Evolutionary conservation across 139 green algal genomes (phyloP).

Genomic region (Chlamydomonas schloesseri): DNA sequence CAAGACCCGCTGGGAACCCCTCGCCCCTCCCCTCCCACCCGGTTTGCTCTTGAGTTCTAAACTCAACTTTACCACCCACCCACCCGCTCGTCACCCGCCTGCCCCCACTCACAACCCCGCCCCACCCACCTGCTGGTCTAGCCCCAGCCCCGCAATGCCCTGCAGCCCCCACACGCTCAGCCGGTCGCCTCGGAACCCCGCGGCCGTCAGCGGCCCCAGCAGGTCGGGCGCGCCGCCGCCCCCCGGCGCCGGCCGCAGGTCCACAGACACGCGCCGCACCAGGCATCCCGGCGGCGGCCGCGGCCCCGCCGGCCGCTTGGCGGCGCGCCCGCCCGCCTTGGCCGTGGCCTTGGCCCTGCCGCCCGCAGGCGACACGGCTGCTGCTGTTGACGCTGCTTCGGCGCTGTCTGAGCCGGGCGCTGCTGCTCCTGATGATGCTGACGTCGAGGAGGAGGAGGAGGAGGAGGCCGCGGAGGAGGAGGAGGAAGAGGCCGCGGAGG

Average conservation of each 20-base stretch:
- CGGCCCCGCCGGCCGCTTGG: background rate
- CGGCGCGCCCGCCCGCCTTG: constrained; percentile 32
- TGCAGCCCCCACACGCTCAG: constrained; percentile 76
- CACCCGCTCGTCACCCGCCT: no score
- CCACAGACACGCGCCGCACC: constrained; percentile 64
- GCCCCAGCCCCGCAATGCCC: constrained; percentile 44
- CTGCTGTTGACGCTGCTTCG: no score
- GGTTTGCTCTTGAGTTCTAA: no score
- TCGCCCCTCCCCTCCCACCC: no score
- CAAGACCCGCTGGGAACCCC: no score
- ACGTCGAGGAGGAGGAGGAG: background rate
- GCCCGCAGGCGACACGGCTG: constrained; percentile 21
- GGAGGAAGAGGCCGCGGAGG: no score
- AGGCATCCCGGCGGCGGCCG: constrained; percentile 72
- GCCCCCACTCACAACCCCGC: background rate
- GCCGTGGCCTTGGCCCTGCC: constrained; percentile 36
- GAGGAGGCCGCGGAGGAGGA: no score
- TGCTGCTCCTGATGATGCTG: background rate
- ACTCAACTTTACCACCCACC: no score
- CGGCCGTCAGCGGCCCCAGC: constrained; percentile 41
- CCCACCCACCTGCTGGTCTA: constrained; percentile 27
- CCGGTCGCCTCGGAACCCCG: constrained; percentile 59
- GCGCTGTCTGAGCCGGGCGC: background rate
- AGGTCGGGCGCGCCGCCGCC: background rate
- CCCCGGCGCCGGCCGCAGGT: constrained; percentile 22